Evolutionary conservation across 495 filamentous ascomycete species (phyloP).

Genomic region (Tuber melanosporum): DNA sequence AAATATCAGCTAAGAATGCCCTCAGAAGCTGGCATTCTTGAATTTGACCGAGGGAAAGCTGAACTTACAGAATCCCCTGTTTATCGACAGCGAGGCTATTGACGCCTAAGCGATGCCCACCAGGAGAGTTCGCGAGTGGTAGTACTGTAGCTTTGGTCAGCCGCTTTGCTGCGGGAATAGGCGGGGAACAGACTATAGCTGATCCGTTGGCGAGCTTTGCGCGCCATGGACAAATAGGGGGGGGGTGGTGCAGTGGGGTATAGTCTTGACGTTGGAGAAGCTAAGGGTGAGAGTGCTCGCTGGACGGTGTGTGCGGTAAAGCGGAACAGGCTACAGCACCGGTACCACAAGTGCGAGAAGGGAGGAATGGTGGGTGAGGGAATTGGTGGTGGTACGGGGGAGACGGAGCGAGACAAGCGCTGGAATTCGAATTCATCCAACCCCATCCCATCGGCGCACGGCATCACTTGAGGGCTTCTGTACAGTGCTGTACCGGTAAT

Average conservation of each 20-base stretch:
- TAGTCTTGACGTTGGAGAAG: neutral
- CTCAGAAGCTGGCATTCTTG: conserved; percentile 20
- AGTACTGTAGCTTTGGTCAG: conserved; percentile 57
- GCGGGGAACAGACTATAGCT: conserved; percentile 55
- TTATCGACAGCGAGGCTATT: conserved; percentile 86
- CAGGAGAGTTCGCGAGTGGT: conserved; percentile 82
- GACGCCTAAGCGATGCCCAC: conserved; percentile 86
- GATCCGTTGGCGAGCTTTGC: conserved; percentile 59
- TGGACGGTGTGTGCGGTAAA: neutral
- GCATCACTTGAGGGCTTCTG: neutral
- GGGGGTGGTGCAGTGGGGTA: neutral
- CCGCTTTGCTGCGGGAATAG: conserved; percentile 11
- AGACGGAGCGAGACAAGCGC: conserved; percentile 11
- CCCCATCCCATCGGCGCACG: neutral
- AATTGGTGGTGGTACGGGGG: conserved; percentile 10
- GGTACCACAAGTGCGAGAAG: neutral
- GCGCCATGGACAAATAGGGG: conserved; percentile 46
- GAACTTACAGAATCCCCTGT: conserved; percentile 75
- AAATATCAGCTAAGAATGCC: conserved; percentile 16
- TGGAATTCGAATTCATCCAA: neutral
- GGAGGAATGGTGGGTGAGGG: neutral
- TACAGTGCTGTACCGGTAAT: no score
- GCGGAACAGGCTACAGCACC: neutral
- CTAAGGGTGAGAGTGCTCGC: neutral
- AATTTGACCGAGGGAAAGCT: conserved; percentile 26